Base-by-base conservation (phyloP, 164 flowering plant genomes). In the Chimonanthus salicifolius region DNA sequence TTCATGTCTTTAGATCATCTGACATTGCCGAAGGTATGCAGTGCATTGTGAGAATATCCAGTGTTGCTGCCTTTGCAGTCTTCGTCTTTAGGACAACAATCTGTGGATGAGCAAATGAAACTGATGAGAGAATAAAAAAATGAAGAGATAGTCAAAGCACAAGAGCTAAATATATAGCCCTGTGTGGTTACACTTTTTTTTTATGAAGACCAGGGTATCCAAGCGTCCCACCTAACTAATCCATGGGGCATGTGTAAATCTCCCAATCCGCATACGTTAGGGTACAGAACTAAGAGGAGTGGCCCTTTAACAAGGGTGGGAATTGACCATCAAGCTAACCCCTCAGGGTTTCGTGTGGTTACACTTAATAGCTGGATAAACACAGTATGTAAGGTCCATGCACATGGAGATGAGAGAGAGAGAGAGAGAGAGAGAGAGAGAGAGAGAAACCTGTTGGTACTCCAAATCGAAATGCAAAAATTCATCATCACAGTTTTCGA, bases 21-120 rank as follows among this genome's bases (percentile, higher is more conserved):
- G 99, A 93, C 89, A 91, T 90, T 64, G 96, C 94, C 10, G 97
- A 89, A 44, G 97, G 97, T 78, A 94, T 94, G 84, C 98, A 92
- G 63, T 94, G 95, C 3, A 90, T 94, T 3, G 86, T 72, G 49
- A 94, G 92, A 74, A 94, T 88, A 79, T 94, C 95, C 50, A 80
- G 75, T 47, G 98, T 92, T 46, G 98, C 99, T 60, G 88, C 97
- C 77, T 91, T 92, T 47, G 97, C 95, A 9, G 85, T 84, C 77
- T 86, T 76, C 43, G 96, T 88, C 68, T 84, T 81, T 46, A 95
- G 87, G 74, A 92, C 99, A 33, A 88, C 98, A 58, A 92, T 84
- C 98, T 94, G 94, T 80, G 71, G 33, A 58, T 64, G 47, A 43
- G 62, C 18, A 70, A 43, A 58, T 6, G 46, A 67, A 46, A 60